phyloP scores from a whole-genome alignment of 2,329 filamentous ascomycete species.

The Pseudocercospora fijiensis region DNA sequence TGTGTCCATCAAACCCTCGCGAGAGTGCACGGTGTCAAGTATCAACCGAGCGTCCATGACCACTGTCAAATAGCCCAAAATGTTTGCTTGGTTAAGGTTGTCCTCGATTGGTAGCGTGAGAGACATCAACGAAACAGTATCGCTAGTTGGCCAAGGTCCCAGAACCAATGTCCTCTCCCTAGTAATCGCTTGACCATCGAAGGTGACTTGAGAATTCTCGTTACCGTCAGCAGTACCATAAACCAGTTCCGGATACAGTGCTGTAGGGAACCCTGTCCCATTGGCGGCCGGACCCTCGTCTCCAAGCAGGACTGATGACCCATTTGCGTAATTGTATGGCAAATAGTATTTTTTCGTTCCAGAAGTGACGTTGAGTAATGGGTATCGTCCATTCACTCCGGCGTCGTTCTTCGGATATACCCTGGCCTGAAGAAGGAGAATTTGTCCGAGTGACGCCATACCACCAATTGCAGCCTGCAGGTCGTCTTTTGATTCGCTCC shows the following conservation, averaged over 20 bases:
- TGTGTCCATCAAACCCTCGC: conserved; percentile 68
- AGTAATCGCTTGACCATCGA: conserved; percentile 24
- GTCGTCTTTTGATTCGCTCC: conserved; percentile 61
- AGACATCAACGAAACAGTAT: conserved; percentile 72
- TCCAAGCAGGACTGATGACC: conserved; percentile 58
- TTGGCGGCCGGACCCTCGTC: conserved; percentile 48
- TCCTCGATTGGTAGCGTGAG: conserved; percentile 77
- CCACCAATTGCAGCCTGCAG: conserved; percentile 68
- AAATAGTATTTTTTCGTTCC: conserved; percentile 51
- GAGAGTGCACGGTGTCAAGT: conserved; percentile 59
- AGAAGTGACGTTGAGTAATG: conserved; percentile 65
- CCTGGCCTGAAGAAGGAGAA: conserved; percentile 66
- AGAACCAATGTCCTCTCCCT: conserved; percentile 62
- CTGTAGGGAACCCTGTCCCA: conserved; percentile 63
- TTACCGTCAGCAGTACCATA: conserved; percentile 43
- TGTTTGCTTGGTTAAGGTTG: conserved; percentile 59
- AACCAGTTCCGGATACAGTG: conserved; percentile 76
- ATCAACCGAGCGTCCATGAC: conserved; percentile 68
- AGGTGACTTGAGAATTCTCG: not conserved
- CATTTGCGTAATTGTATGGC: conserved; percentile 61
- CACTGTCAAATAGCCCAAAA: conserved; percentile 81
- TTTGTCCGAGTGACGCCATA: conserved; percentile 43
- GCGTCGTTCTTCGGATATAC: conserved; percentile 69
- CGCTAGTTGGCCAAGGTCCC: conserved; percentile 72
- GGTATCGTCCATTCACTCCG: conserved; percentile 49